Base-by-base conservation (phyloP, 2,329 filamentous ascomycete genomes). In the Neofusicoccum cordaticola region DNA sequence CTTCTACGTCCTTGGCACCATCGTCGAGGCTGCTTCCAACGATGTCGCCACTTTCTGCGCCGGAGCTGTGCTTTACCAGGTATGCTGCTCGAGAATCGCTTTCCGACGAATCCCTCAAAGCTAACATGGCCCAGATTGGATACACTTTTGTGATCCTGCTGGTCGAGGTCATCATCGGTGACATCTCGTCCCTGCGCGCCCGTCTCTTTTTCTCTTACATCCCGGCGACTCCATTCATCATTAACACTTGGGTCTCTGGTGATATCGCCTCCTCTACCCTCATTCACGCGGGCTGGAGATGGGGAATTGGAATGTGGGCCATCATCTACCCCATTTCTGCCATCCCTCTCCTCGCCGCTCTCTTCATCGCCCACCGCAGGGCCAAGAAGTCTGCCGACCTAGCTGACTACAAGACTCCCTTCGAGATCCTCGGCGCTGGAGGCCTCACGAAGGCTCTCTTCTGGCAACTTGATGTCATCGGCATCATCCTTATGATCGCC, bases 141-240 rank as follows among this genome's bases (percentile, higher is more conserved):
- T 89, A 87, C 71, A 89, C 87, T 11, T 81, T 81, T 68, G 79
- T 88, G 31, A 79, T 87, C 17, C 76, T 90, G 12, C 79, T 90
- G 1, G 80, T 89, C 22, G 86, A 90, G 73, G 85, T 90, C 69
- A 82, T 90, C 66, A 79, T 90, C 51, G 87, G 82, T 50, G 88
- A 90, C 68, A 81, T 87, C 31, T 88, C 87, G 1, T 89, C 87
- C 1, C 83, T 86, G 6, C 83, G 86, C 13, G 81, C 85, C 11
- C 86, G 88, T 70, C 78, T 90, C 8, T 78, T 90, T 68, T 89
- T 88, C 78, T 87, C 84, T 53, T 90, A 88, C 70, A 77, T 89
- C n/a, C 86, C 86, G 0, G 83, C 84, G 0, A 71, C 82, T 2
- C 86, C 86, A 0, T 88, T 86, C 69, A 71, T 88, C 50, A 70